phyloP scores from a whole-genome alignment of 1,284 basidiomycete species.

The Vanrija sp. region DNA sequence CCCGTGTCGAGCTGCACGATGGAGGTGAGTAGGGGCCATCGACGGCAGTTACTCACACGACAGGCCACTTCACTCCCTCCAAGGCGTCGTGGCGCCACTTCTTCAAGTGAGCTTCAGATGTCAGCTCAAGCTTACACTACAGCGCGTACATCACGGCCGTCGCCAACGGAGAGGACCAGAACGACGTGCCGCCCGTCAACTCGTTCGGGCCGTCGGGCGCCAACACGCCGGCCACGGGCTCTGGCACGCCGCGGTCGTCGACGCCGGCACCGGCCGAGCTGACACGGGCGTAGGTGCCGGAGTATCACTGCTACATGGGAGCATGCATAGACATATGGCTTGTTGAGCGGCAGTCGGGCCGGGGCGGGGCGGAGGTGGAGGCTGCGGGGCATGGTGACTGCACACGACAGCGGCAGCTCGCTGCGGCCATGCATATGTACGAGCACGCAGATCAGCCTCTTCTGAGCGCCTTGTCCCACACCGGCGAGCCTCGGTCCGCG shows the following conservation, averaged over 20 bases:
- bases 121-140: background rate
- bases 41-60: background rate
- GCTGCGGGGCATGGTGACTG: no score
- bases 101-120: conserved; percentile 34
- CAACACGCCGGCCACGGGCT: conserved; percentile 20
- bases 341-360: no score
- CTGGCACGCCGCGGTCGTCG: conserved; percentile 11
- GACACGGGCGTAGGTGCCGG: no score
- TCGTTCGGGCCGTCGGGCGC: conserved; percentile 34
- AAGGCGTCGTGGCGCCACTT: conserved; percentile 49
- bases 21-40: conserved; percentile 30
- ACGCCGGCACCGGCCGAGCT: conserved; percentile 2
- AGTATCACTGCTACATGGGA: no score
- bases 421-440: no score
- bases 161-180: conserved; percentile 35
- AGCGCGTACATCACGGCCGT: conserved; percentile 49
- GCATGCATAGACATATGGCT: no score
- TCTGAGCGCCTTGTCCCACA: no score
- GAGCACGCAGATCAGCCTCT: no score
- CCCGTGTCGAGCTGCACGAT: conserved; percentile 47
- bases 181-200: conserved; percentile 36
- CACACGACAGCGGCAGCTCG: no score
- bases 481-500: no score
- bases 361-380: no score
- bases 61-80: conserved; percentile 45